Percentiles rank a stretch among this genome's conserved stretches.
phyloP scores from a whole-genome alignment of 306 rosid genomes.

The Castanea mollissima region DNA sequence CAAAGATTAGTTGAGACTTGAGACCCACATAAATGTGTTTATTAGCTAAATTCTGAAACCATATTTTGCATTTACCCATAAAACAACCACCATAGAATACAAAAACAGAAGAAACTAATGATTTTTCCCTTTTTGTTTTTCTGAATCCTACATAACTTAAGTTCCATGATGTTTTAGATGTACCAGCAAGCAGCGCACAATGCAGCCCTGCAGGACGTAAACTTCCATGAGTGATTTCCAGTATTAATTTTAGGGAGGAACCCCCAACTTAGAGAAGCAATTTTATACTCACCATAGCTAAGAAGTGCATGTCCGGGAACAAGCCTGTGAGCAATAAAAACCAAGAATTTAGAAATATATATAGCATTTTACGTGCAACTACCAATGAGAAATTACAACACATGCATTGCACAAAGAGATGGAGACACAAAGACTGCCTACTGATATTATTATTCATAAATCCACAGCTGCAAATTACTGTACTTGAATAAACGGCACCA shows the following conservation, averaged over 20 bases:
- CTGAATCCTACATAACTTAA: slow-evolving; percentile 12
- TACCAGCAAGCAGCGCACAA: slow-evolving; percentile 94
- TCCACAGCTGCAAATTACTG: slow-evolving; percentile 2
- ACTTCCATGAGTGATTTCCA: slow-evolving; percentile 20
- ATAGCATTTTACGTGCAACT: neutral
- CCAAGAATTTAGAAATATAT: slow-evolving; percentile 8
- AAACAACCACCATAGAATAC: neutral
- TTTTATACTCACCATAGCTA: slow-evolving; percentile 62
- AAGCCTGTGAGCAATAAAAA: slow-evolving; percentile 54
- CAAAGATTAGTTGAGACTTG: neutral
- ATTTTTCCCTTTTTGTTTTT: neutral
- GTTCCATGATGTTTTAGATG: slow-evolving; percentile 11
- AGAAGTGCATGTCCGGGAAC: slow-evolving; percentile 79
- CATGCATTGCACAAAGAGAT: slow-evolving; percentile 6
- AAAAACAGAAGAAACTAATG: slow-evolving; percentile 8
- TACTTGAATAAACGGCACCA: slow-evolving; percentile 18
- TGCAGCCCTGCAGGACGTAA: slow-evolving; percentile 72
- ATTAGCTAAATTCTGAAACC: neutral
- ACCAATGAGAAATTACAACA: slow-evolving; percentile 15
- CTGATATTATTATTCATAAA: neutral
- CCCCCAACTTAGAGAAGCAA: slow-evolving; percentile 22
- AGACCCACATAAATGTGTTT: neutral
- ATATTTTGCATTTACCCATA: neutral
- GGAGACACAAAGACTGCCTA: neutral
- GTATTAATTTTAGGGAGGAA: slow-evolving; percentile 21